Evolutionary conservation across 2,329 filamentous ascomycete genomes (phyloP), one percentile per base, ranked within the genome.

Genomic region (Diplodia sapinea): DNA sequence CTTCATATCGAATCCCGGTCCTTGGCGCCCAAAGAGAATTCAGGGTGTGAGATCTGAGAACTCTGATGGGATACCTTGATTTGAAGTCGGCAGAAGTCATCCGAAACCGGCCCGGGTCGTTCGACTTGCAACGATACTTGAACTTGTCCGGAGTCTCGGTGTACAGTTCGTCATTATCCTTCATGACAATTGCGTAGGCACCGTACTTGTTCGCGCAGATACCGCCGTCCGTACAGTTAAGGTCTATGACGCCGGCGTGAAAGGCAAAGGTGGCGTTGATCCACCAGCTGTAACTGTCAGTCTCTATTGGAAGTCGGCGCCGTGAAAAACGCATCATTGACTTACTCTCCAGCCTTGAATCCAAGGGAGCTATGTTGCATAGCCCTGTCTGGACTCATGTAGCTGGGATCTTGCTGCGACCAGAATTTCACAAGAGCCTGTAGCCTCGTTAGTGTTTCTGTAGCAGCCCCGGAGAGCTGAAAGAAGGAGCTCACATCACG

Each of bases 1-100:
- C 82, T 61, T 84, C 82, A 68, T 84, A 84, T 72, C 82, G 72
- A 7, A 84, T 71, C 0, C 82, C 82, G 59, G 80, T 81, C 68
- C 78, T 79, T 2, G 82, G 82, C 12, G 79, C 77, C 78, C 79
- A 83, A 36, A 81, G 75, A 66, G 80, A 82, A 40, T 76, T 77
- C 66, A 82, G 72, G 9, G 74, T 77, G 69, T 84, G 82, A 57
- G 77, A 79, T 43, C 82, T 77, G 65, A 84, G 73, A 11, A 84
- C 76, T 15, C 82, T 77, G 7, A 84, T 72, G 0, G 80, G 80
- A 40, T 78, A 72, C 33, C 82, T 74, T 23, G 79, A 80, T 31
- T 75, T 76, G 2, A 74, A 74, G 4, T 79, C 80, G 0, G 77
- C 81, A 15, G 80, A 71, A 1, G 80, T 83, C 51, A 84, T 74